Percentiles rank a stretch among this genome's conserved stretches.
Evolutionary conservation across 345 rosid genomes (phyloP).

Genomic region (Tarenaya hassleriana): DNA sequence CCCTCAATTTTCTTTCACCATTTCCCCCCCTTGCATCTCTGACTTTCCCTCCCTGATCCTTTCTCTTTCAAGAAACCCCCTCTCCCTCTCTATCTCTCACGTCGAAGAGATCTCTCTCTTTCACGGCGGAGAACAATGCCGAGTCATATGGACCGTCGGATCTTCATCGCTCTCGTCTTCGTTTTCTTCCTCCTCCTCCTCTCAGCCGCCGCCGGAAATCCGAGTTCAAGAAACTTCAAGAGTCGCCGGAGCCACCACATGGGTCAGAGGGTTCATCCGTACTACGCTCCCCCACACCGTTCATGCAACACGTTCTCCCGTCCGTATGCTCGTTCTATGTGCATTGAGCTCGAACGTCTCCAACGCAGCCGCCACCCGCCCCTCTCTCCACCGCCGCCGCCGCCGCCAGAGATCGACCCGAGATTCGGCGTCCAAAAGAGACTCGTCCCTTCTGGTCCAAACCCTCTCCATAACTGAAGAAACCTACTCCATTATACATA

Average conservation of each 20-base stretch:
- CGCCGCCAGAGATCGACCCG: slow-evolving; percentile 55
- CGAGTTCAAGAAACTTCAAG: slow-evolving; percentile 14
- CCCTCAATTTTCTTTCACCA: slow-evolving; percentile 14
- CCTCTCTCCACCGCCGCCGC: slow-evolving; percentile 12
- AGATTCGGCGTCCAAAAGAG: slow-evolving; percentile 78
- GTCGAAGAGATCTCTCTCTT: not conserved
- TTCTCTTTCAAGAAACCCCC: slow-evolving; percentile 9
- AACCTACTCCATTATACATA: slow-evolving; percentile 5
- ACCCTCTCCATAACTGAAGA: slow-evolving; percentile 78
- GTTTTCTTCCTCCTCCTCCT: slow-evolving; percentile 11
- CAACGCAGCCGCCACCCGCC: slow-evolving; percentile 20
- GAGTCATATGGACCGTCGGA: slow-evolving; percentile 14
- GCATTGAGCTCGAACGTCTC: slow-evolving; percentile 29
- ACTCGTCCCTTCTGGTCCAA: slow-evolving; percentile 85
- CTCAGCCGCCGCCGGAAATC: slow-evolving; percentile 10
- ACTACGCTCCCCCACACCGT: slow-evolving; percentile 20
- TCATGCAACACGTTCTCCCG: slow-evolving; percentile 29
- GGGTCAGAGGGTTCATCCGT: slow-evolving; percentile 15
- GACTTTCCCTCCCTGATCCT: too few relatives aligned
- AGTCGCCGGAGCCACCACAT: slow-evolving; percentile 11
- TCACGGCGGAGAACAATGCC: slow-evolving; percentile 8
- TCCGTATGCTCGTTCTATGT: slow-evolving; percentile 31
- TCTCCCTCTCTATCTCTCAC: too few relatives aligned
- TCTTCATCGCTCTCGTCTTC: not conserved
- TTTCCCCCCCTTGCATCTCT: slow-evolving; percentile 9